These are phyloP conservation scores for Rhodamnia rubescens DNA, from an alignment of 345 rosid genomes.

Conservation along the genomic window DNA sequence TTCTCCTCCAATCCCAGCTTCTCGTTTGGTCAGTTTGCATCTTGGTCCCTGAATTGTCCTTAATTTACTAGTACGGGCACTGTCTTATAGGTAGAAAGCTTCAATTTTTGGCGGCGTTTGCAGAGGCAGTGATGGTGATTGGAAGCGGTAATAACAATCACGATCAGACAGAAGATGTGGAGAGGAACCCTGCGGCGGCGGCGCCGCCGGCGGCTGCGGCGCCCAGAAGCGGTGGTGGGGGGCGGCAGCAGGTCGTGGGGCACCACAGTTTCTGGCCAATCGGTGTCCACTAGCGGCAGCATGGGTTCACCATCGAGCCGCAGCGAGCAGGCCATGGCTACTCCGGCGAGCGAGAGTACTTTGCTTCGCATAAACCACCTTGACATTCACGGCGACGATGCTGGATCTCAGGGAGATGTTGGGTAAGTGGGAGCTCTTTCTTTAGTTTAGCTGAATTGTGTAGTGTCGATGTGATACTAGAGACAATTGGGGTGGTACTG, in stretches of 20 bases:
- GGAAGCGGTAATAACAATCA: conserved; percentile 30
- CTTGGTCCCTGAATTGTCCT: background rate
- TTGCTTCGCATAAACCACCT: conserved; percentile 56
- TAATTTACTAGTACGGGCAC: background rate
- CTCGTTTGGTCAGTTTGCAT: background rate
- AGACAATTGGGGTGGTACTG: background rate
- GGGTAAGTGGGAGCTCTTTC: conserved; percentile 24
- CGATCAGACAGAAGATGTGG: conserved; percentile 43
- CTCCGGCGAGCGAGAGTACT: conserved; percentile 68
- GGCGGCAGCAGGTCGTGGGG: conserved; percentile 80
- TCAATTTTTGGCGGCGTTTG: background rate
- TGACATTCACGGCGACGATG: conserved; percentile 89
- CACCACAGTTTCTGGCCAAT: conserved; percentile 14
- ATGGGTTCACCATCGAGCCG: conserved; percentile 91
- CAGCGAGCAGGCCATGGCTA: conserved; percentile 52
- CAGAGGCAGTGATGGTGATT: background rate
- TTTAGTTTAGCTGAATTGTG: background rate
- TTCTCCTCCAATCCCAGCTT: background rate
- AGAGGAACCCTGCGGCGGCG: conserved; percentile 13
- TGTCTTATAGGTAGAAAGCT: background rate
- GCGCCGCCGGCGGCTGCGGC: conserved; percentile 17
- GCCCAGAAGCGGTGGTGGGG: conserved; percentile 27
- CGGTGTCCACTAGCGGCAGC: conserved; percentile 44
- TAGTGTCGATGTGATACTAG: background rate
- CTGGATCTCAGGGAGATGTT: conserved; percentile 69